Evolutionary conservation across 2,329 filamentous ascomycete genomes (phyloP).

Genomic region (Hymenoscyphus occultus): DNA sequence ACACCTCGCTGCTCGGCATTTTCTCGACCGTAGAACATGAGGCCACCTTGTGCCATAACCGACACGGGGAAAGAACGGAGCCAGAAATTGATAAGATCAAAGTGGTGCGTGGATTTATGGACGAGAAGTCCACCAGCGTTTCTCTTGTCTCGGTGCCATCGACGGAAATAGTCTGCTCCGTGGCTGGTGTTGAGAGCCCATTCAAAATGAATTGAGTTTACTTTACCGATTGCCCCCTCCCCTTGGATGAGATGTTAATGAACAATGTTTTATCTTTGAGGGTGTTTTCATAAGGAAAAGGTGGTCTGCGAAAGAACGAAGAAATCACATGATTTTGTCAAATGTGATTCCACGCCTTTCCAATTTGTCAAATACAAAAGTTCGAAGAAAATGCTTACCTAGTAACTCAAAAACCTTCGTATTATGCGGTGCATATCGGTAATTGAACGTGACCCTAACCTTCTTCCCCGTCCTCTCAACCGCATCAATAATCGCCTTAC

Average conservation of each 20-base stretch:
- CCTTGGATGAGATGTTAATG: slow-evolving; percentile 23
- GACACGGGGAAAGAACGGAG: slow-evolving; percentile 52
- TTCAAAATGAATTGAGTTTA: slow-evolving; percentile 59
- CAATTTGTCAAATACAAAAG: background rate
- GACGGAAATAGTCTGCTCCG: slow-evolving; percentile 61
- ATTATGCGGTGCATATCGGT: slow-evolving; percentile 64
- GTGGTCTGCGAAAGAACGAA: background rate
- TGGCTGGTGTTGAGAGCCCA: slow-evolving; percentile 62
- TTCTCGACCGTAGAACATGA: slow-evolving; percentile 59
- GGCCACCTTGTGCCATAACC: slow-evolving; percentile 56
- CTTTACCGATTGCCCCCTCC: slow-evolving; percentile 53
- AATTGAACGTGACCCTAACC: slow-evolving; percentile 61
- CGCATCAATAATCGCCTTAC: slow-evolving; percentile 52
- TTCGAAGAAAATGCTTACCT: slow-evolving; percentile 10
- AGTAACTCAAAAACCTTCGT: slow-evolving; percentile 56
- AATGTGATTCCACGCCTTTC: background rate
- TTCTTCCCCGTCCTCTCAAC: slow-evolving; percentile 48
- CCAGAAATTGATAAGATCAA: slow-evolving; percentile 64
- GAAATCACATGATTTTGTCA: background rate
- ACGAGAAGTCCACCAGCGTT: slow-evolving; percentile 59
- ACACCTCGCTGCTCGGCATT: slow-evolving; percentile 57
- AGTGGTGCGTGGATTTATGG: slow-evolving; percentile 63
- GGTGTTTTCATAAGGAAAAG: background rate
- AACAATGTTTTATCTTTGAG: background rate
- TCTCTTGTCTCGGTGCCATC: slow-evolving; percentile 60